A percentile compares a stretch with the other conserved stretches of the same genome.
phyloP scores from a whole-genome alignment of 164 flowering plant genomes.

The Saururus chinensis region DNA sequence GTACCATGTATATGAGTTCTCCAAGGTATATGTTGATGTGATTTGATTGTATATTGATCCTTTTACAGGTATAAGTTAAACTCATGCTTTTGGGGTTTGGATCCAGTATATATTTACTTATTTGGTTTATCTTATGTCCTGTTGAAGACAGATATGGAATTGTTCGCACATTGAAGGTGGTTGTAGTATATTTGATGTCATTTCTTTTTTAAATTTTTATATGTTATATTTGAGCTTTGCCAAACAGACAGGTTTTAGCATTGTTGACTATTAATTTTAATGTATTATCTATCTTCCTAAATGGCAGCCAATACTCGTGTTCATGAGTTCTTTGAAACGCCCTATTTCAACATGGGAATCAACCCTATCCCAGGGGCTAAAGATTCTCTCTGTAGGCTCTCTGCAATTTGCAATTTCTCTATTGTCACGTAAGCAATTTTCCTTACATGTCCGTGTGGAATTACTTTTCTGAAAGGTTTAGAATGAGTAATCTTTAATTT shows the following conservation, averaged over 20 bases:
- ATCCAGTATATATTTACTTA: neutral
- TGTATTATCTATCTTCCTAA: constrained; percentile 4
- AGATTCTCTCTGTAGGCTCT: constrained; percentile 47
- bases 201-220: too few species aligned
- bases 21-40: constrained; percentile 47
- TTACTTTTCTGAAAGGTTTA: neutral
- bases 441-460: neutral
- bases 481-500: neutral
- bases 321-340: constrained; percentile 82
- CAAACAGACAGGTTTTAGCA: too few species aligned
- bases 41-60: too few species aligned
- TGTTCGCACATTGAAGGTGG: constrained; percentile 82
- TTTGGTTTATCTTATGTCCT: constrained; percentile 18
- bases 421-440: constrained; percentile 60
- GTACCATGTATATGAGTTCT: constrained; percentile 86
- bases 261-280: too few species aligned
- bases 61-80: neutral
- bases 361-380: constrained; percentile 84
- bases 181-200: neutral
- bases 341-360: constrained; percentile 81
- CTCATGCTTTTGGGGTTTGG: neutral
- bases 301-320: constrained; percentile 78
- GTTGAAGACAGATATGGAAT: constrained; percentile 65
- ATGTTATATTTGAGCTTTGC: too few species aligned
- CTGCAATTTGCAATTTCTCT: constrained; percentile 56